Evolutionary conservation across 805 yeast genomes (phyloP), one percentile per base, ranked within the genome.

Genomic region (Cephaloascus albidus): DNA sequence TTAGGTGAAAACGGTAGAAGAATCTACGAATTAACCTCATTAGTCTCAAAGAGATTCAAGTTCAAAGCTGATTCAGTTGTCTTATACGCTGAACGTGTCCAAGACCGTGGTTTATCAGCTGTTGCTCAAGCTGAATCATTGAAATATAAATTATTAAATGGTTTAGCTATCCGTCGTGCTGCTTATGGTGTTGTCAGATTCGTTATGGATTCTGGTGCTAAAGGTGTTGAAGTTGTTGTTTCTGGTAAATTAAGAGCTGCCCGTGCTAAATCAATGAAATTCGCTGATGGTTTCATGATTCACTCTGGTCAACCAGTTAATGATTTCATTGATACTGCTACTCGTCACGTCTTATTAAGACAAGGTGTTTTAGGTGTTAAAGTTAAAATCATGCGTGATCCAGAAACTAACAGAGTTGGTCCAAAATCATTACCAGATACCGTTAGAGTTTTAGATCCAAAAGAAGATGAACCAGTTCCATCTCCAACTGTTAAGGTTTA

Each of bases 241-340:
- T 88, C 97, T 58, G 98, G 98, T 83, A 93, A 93, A 78, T 84
- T 94, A 71, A 87, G 97, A 79, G 98, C 96, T 74, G 98, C 97
- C 63, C 88, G 98, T 81, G 98, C 98, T 63, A 93, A 93, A 85
- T 82, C 97, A 64, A 95, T 93, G 95, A 93, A 93, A 78, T 93
- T 90, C 83, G 84, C 93, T 68, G 97, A 90, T 70, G 98, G 98
- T 81, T 93, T 93, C 96, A 86, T 93, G 93, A 93, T 93, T 81
- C 98, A 93, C 93, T 88, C 97, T 64, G 98, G 98, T 86, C 98
- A 93, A 80, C 98, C 98, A 76, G 93, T 90, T 71, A 81, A 77
- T 58, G 98, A 93, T 69, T 93, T 93, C 84, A 93, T 93, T 67
- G 98, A 93, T 74, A 74, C 81, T 67, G 98, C 98, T 60, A 89